Base-by-base conservation (phyloP, 257 asterid genomes). In the Nicotiana otophora region DNA sequence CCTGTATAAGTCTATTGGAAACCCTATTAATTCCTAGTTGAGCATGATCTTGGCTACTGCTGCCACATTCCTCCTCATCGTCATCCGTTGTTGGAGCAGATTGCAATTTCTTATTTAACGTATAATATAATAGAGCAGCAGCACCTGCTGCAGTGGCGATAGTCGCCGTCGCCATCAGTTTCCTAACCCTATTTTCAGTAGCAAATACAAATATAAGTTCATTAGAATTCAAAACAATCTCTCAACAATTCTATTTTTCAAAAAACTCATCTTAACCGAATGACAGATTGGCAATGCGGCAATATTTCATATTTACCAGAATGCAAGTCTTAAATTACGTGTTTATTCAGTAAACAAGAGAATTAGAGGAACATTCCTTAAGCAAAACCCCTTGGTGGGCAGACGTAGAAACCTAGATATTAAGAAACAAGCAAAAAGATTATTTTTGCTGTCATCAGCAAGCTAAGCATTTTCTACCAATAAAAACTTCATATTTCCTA, bases 101-200 rank as follows among this genome's bases (percentile, higher is more conserved):
- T 82, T 88, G 97, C 51, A 94, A 64, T 86, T 92, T 96, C 87
- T 83, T 92, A 84, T 93, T 94, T 75, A 96, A 90, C 11, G 98
- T 93, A 67, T 93, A 96, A 83, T 96, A 96, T 88, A 96, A 88
- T 81, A 94, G 94, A 11, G 99, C 99, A 82, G 98, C 99, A 26
- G 99, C 99, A 86, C 99, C 99, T 15, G 99, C 98, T 78, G 99
- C 99, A n/a, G 99, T 94, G 31, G 98, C 99, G 97, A 96, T 91
- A 72, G 99, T 92, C 86, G 99, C 98, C 30, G 99, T 93, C 19
- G 99, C 99, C 99, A 96, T 96, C 84, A 90, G 74, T 77, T 87
- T 89, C 74, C 88, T 78, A 77, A 89, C 85, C 91, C 96, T 92
- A 67, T 10, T 2, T 81, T 82, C 20, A 64, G 77, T 23, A 78